phyloP scores from a whole-genome alignment of 108 stramenopile genomes.

The Cyclotella sp. region DNA sequence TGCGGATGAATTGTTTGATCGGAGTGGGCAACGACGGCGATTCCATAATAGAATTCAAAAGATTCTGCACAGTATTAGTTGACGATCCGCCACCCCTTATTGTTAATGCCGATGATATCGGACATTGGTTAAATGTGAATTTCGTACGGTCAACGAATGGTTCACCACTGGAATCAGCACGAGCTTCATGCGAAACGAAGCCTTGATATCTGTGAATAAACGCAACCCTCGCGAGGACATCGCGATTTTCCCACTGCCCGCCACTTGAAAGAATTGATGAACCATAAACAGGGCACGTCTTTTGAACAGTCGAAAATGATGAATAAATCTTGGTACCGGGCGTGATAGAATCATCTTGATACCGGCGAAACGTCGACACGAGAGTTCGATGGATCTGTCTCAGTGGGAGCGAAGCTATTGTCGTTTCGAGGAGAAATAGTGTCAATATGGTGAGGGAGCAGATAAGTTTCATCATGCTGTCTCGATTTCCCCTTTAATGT shows the following conservation, averaged over 20 bases:
- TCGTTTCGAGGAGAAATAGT: background rate
- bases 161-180: no score
- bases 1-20: slow-evolving; percentile 39
- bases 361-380: background rate
- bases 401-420: slow-evolving; percentile 6
- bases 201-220: background rate
- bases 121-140: background rate
- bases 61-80: slow-evolving; percentile 29
- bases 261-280: background rate
- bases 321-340: background rate
- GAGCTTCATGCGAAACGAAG: no score
- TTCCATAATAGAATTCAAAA: slow-evolving; percentile 29
- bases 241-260: background rate
- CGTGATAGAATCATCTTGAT: background rate
- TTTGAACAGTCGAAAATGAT: background rate
- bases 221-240: background rate
- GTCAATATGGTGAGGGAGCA: background rate
- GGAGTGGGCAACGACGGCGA: slow-evolving; percentile 32
- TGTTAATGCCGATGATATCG: slow-evolving; percentile 13
- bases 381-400: background rate
- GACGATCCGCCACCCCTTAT: slow-evolving; percentile 35
- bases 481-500: background rate
- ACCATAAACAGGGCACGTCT: background rate
- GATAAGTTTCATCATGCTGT: background rate
- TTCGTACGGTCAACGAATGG: no score